These are phyloP conservation scores for Choiromyces venosus DNA, from an alignment of 495 filamentous ascomycete species.

Conservation along the genomic window DNA sequence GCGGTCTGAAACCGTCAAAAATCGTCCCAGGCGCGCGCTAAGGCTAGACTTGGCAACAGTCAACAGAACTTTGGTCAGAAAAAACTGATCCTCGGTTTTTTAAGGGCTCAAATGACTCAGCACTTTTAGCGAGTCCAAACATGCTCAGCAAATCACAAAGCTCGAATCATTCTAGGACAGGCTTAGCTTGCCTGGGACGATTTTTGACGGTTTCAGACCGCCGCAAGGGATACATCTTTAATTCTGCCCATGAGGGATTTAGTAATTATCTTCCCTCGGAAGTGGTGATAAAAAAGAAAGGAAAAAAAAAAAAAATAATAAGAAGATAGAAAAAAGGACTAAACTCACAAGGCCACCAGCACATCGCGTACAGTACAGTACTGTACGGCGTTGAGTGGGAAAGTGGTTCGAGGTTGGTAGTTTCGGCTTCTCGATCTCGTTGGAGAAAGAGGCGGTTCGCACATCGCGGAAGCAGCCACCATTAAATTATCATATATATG, in stretches of 20 bases:
- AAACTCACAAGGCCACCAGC: not conserved
- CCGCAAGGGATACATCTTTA: too few relatives aligned
- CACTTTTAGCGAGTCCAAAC: too few relatives aligned
- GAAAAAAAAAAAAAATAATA: not conserved
- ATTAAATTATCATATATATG: not conserved
- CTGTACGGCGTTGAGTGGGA: not conserved
- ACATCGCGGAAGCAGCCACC: not conserved
- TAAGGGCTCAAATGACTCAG: too few relatives aligned
- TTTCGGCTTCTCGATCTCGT: not conserved
- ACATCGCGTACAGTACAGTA: not conserved
- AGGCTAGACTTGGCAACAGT: too few relatives aligned
- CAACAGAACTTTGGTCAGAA: too few relatives aligned
- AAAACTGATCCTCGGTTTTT: too few relatives aligned
- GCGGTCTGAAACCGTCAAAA: too few relatives aligned
- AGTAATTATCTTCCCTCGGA: not conserved
- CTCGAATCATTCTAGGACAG: too few relatives aligned
- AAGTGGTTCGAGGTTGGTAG: not conserved
- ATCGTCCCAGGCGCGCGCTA: too few relatives aligned
- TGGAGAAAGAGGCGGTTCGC: not conserved
- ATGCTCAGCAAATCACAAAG: too few relatives aligned
- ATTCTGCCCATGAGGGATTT: not conserved
- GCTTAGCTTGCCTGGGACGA: too few relatives aligned
- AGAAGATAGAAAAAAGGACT: not conserved
- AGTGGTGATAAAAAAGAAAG: not conserved
- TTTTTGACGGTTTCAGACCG: too few relatives aligned